These are phyloP conservation scores for Neonectria hederae DNA, from an alignment of 2,329 filamentous ascomycete species.

Conservation along the genomic window DNA sequence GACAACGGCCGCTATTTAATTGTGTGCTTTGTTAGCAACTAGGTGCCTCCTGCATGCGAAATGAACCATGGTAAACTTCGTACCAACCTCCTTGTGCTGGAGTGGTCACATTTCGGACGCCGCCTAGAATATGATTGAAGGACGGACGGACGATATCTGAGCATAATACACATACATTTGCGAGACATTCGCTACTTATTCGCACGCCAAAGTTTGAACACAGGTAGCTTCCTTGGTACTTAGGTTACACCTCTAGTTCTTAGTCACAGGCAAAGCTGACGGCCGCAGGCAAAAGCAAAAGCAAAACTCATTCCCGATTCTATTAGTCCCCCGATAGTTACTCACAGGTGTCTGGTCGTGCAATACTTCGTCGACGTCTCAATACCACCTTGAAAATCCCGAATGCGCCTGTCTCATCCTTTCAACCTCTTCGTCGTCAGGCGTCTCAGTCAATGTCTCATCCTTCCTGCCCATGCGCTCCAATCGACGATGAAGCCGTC, in stretches of 20 bases:
- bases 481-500: not conserved
- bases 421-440: not conserved
- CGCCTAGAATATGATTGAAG: no score
- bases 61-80: no score
- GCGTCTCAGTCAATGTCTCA: not conserved
- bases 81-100: no score
- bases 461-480: not conserved
- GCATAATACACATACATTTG: no score
- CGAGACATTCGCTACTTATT: not conserved
- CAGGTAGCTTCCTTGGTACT: no score
- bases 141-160: no score
- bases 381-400: not conserved
- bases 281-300: not conserved
- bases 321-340: not conserved
- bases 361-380: not conserved
- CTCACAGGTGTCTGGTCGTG: not conserved
- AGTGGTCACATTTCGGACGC: no score
- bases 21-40: not conserved
- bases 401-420: not conserved
- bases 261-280: not conserved
- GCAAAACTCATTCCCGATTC: not conserved
- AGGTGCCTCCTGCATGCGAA: not conserved
- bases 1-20: not conserved
- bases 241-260: not conserved
- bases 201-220: no score